Evolutionary conservation across 352 stramenopile species (phyloP), one percentile per base, ranked within the genome.

Genomic region (Lagenidium sp.): DNA sequence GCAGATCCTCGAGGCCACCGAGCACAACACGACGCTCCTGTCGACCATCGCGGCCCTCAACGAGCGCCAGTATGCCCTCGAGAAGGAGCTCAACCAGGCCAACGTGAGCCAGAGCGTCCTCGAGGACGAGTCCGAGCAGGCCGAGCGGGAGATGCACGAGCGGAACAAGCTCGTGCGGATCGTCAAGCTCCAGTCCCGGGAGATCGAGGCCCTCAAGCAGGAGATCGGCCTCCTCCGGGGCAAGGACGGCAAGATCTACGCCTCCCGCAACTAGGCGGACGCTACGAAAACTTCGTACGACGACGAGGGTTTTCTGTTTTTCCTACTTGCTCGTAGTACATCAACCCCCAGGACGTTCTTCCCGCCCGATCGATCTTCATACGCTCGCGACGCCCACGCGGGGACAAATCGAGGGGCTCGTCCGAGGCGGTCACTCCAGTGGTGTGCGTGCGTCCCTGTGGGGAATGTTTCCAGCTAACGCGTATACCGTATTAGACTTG

Each of bases 151-250:
- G 57, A 81, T 85, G 59, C 67, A 70, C 43, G 89, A 97, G 62
- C 81, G 81, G 43, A 90, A 85, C 54, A 88, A 94, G 24, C 68
- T 97, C 18, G 80, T 94, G 13, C 65, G 81, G 21, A 65, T 96
- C 20, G 84, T 96, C 11, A 96, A 95, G 51, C 66, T 97, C 21
- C 90, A 97, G 62, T 74, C 74, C 25, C 77, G 82, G 28, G 88
- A 97, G 47, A 63, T 97, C 10, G 85, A 97, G 43, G 83, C 82
- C 11, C 72, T 97, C 34, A 94, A 94, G 49, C 66, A 88, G 41
- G 87, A 97, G 58, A 88, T 96, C 21, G 68, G 70, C 3, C 68
- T 95, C 46, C 52, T 95, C 36, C 78, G 79, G 7, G 67, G 80
- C 53, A 94, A 93, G 40, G 77, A 85, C 53, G 79, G 77, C 46